Evolutionary conservation across 257 asterid species (phyloP).

Genomic region (Datura wrightii): DNA sequence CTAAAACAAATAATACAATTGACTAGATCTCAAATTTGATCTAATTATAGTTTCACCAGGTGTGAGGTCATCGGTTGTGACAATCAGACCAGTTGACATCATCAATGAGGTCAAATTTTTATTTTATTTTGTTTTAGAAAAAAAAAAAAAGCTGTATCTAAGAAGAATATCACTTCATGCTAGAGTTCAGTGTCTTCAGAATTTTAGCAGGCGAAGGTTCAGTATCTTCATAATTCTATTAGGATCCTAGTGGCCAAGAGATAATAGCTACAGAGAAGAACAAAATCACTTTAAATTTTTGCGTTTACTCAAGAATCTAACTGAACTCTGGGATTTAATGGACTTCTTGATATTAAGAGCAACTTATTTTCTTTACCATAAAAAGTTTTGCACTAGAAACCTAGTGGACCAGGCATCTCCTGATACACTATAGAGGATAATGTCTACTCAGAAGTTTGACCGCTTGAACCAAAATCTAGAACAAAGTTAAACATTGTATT

Average conservation of each 20-base stretch:
- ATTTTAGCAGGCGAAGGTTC: background rate
- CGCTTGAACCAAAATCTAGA: constrained; percentile 2
- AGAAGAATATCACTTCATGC: background rate
- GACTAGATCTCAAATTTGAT: constrained; percentile 3
- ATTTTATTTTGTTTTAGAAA: background rate
- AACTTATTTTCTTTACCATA: background rate
- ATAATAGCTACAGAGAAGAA: background rate
- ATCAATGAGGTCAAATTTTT: background rate
- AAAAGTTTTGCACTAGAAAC: background rate
- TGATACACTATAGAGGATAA: background rate
- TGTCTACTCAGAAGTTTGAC: constrained; percentile 16
- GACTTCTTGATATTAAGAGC: background rate
- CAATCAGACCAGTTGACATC: background rate
- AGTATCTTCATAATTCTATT: background rate
- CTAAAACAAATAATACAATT: background rate
- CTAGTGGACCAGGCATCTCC: background rate
- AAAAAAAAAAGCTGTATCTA: background rate
- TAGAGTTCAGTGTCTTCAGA: background rate
- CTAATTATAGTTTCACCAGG: background rate
- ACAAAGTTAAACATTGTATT: background rate
- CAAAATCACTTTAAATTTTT: background rate
- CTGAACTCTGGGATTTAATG: background rate
- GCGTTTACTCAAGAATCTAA: background rate
- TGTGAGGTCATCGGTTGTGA: background rate
- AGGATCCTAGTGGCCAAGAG: background rate